Conservation (phyloP, 495 filamentous ascomycete genomes). For the Terfezia claveryi region DNA sequence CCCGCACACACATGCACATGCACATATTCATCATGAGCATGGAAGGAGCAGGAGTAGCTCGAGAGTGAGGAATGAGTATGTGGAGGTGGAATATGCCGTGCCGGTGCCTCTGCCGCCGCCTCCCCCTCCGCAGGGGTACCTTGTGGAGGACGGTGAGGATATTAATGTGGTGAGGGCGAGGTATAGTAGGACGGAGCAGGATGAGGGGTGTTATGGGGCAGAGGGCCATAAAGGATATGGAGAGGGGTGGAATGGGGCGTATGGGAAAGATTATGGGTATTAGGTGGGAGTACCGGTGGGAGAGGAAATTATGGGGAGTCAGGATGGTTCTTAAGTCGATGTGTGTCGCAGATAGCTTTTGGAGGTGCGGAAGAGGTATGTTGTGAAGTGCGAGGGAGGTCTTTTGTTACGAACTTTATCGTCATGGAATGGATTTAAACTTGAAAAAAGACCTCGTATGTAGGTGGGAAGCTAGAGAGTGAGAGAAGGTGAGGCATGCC, state of each 20-base stretch:
- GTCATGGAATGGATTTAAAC: too few species aligned
- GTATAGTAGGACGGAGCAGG: background rate
- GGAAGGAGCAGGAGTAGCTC: background rate
- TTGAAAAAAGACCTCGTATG: too few species aligned
- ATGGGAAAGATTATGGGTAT: background rate
- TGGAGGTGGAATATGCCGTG: background rate
- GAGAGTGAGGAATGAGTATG: background rate
- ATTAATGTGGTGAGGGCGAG: background rate
- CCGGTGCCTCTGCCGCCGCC: background rate
- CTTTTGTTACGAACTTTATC: too few species aligned
- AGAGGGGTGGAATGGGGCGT: background rate
- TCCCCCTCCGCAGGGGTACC: background rate
- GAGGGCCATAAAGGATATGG: background rate
- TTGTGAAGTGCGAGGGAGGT: too few species aligned
- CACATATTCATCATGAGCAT: background rate
- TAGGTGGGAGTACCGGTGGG: background rate
- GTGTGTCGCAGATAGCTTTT: too few species aligned
- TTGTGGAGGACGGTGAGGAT: background rate
- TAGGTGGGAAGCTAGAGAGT: too few species aligned
- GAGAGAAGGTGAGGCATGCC: too few species aligned
- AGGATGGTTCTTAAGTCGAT: too few species aligned
- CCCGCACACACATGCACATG: background rate
- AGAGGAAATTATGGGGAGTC: too few species aligned
- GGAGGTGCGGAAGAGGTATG: too few species aligned
- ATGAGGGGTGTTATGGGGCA: background rate